phyloP scores from a whole-genome alignment of 2,329 filamentous ascomycete species.

The Iodosphaeria phyllophila region DNA sequence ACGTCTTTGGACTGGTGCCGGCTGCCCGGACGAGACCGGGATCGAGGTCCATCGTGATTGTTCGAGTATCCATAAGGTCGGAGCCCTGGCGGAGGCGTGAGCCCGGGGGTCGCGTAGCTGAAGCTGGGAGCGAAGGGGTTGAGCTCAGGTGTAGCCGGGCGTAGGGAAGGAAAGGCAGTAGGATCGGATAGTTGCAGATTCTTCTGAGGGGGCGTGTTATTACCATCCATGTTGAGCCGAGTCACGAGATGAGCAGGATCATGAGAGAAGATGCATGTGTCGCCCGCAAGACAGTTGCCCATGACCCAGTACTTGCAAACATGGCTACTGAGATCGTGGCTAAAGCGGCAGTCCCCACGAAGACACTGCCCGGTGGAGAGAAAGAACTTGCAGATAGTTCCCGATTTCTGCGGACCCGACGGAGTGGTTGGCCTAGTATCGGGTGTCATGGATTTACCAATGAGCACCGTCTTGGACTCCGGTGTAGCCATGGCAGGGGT shows the following conservation, averaged over 20 bases:
- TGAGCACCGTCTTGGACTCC: conserved; percentile 50
- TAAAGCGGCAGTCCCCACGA: conserved; percentile 89
- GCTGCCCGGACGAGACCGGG: conserved; percentile 70
- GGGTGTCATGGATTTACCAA: conserved; percentile 77
- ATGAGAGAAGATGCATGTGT: conserved; percentile 92
- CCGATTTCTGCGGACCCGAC: conserved; percentile 56
- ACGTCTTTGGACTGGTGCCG: conserved; percentile 48
- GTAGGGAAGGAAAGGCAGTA: conserved; percentile 66
- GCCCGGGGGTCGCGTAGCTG: conserved; percentile 31
- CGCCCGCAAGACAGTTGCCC: conserved; percentile 84
- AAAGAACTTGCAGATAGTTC: conserved; percentile 94
- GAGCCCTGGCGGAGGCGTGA: conserved; percentile 52
- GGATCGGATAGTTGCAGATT: conserved; percentile 69
- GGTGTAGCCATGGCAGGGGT: conserved; percentile 22
- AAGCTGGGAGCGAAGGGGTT: conserved; percentile 30
- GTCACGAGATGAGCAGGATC: conserved; percentile 77
- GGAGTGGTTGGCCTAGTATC: conserved; percentile 62
- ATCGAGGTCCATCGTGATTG: conserved; percentile 38
- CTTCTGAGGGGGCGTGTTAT: conserved; percentile 44
- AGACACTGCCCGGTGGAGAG: conserved; percentile 90
- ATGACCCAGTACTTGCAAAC: conserved; percentile 99
- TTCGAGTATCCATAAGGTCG: conserved; percentile 42
- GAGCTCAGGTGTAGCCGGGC: conserved; percentile 38
- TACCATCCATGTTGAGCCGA: conserved; percentile 56
- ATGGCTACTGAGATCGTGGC: conserved; percentile 87